phyloP scores from a whole-genome alignment of 805 yeast genomes.

The Ogataea salicorniae region DNA sequence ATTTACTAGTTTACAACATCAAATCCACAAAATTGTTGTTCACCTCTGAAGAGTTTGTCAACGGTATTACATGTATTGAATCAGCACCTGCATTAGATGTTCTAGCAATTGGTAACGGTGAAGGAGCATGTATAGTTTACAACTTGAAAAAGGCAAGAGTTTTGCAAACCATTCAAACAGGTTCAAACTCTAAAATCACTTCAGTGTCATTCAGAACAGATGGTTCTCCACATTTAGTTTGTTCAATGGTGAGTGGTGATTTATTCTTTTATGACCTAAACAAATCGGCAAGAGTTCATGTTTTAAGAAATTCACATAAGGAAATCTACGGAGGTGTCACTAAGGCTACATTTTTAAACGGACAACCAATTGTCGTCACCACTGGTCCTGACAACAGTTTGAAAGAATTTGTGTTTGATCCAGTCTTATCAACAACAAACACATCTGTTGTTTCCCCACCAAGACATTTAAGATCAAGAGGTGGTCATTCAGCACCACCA shows the following conservation, averaged over 20 bases:
- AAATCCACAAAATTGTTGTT: slow-evolving; percentile 70
- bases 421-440: slow-evolving; percentile 65
- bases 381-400: slow-evolving; percentile 88
- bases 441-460: slow-evolving; percentile 78
- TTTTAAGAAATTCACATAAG: slow-evolving; percentile 65
- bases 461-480: slow-evolving; percentile 84
- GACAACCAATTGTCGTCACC: slow-evolving; percentile 86
- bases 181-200: slow-evolving; percentile 37
- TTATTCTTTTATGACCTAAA: slow-evolving; percentile 79
- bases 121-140: slow-evolving; percentile 61
- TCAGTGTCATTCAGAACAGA: slow-evolving; percentile 88
- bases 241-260: slow-evolving; percentile 77
- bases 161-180: slow-evolving; percentile 47
- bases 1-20: slow-evolving; percentile 62
- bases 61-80: slow-evolving; percentile 65
- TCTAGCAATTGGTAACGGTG: slow-evolving; percentile 67
- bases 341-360: slow-evolving; percentile 69
- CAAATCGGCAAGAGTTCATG: slow-evolving; percentile 67
- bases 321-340: slow-evolving; percentile 75
- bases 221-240: slow-evolving; percentile 76
- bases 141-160: slow-evolving; percentile 62
- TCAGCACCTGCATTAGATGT: slow-evolving; percentile 84
- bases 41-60: slow-evolving; percentile 41
- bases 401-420: slow-evolving; percentile 91
- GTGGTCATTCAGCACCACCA: slow-evolving; percentile 97